Evolutionary conservation across 2,329 filamentous ascomycete species (phyloP).

Genomic region (Nectriaceae sp.): DNA sequence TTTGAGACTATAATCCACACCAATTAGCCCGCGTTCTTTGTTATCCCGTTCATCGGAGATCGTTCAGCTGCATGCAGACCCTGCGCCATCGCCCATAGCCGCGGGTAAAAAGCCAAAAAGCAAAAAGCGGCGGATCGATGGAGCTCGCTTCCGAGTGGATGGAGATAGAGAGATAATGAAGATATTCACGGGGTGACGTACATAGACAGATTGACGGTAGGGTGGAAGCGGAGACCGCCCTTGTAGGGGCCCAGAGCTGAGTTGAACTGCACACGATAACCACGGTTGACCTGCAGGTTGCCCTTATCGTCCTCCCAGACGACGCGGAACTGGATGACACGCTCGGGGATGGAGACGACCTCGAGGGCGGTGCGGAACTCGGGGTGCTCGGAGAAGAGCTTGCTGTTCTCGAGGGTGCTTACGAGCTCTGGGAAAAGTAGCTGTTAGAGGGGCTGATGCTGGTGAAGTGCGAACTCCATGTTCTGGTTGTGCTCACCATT

Average conservation of each 20-base stretch:
- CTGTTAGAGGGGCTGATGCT: neutral
- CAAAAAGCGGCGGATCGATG: neutral
- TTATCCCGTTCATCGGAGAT: neutral
- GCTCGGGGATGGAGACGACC: conserved; percentile 89
- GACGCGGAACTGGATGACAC: conserved; percentile 95
- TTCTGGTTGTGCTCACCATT: no score
- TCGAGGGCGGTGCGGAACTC: conserved; percentile 91
- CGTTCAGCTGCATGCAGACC: neutral
- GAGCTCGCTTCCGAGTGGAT: no score
- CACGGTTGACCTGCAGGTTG: conserved; percentile 87
- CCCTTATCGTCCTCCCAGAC: conserved; percentile 95
- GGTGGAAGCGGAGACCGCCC: conserved; percentile 94
- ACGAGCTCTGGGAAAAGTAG: conserved; percentile 69
- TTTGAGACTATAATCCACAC: conserved; percentile 61
- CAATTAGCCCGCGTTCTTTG: neutral
- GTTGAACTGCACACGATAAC: conserved; percentile 98
- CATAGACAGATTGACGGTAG: conserved; percentile 76
- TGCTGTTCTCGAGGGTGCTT: conserved; percentile 91
- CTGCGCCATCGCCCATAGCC: neutral
- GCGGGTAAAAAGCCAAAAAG: neutral
- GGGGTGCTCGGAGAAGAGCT: conserved; percentile 90
- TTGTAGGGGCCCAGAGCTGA: conserved; percentile 97
- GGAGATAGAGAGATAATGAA: neutral
- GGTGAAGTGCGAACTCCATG: no score
- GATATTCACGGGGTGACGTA: conserved; percentile 29